These are phyloP conservation scores for Cladosporium sphaerospermum DNA, from an alignment of 2,329 filamentous ascomycete genomes.

Conservation along the genomic window DNA sequence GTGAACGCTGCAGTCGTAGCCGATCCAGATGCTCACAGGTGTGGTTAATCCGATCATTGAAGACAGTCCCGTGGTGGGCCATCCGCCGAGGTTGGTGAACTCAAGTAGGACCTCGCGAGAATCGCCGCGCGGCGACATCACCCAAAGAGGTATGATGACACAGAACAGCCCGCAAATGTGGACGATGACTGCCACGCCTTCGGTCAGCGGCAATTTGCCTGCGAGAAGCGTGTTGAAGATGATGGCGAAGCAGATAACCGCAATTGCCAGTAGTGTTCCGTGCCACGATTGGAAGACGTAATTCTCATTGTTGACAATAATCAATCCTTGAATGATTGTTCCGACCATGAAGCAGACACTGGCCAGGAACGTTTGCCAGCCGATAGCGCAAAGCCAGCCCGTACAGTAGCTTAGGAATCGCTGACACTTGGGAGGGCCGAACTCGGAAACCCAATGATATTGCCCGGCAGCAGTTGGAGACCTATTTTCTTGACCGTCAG, in stretches of 20 bases:
- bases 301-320: slow-evolving; percentile 37
- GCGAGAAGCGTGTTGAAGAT: slow-evolving; percentile 26
- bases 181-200: slow-evolving; percentile 23
- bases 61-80: slow-evolving; percentile 21
- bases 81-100: slow-evolving; percentile 21
- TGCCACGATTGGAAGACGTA: slow-evolving; percentile 41
- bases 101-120: slow-evolving; percentile 13
- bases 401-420: slow-evolving; percentile 43
- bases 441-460: slow-evolving; percentile 34
- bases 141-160: slow-evolving; percentile 26
- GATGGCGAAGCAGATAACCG: slow-evolving; percentile 18
- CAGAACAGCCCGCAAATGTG: slow-evolving; percentile 27
- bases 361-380: background rate
- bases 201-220: slow-evolving; percentile 22
- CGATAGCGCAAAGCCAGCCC: slow-evolving; percentile 33
- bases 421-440: slow-evolving; percentile 37
- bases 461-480: slow-evolving; percentile 24
- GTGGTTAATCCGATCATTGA: slow-evolving; percentile 38
- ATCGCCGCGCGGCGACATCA: slow-evolving; percentile 18
- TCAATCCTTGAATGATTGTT: slow-evolving; percentile 36
- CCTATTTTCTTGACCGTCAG: background rate
- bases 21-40: slow-evolving; percentile 17
- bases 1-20: slow-evolving; percentile 22
- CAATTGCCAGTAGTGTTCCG: slow-evolving; percentile 35
- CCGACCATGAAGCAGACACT: slow-evolving; percentile 28